Conservation (phyloP, 2,329 filamentous ascomycete genomes). For the Microdochium nivale region DNA sequence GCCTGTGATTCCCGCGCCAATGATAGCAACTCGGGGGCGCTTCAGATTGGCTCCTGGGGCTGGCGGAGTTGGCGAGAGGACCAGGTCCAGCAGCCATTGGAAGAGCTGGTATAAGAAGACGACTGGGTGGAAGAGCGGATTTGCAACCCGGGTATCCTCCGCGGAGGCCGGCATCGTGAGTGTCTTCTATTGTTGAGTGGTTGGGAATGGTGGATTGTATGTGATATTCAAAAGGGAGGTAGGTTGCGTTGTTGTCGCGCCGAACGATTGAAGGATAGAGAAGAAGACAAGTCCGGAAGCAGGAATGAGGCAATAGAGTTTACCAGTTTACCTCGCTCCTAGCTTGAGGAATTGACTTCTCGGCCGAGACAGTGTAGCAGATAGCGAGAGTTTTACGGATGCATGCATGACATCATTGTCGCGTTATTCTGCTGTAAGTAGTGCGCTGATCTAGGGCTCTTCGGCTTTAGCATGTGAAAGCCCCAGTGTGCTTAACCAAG, state of each 20-base stretch:
- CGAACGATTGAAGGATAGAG: background rate
- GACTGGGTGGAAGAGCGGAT: constrained; percentile 42
- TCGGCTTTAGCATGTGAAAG: background rate
- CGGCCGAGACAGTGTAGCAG: no score
- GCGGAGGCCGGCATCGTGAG: constrained; percentile 22
- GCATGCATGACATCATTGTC: background rate
- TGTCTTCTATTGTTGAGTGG: background rate
- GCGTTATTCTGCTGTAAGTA: background rate
- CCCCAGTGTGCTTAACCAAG: background rate
- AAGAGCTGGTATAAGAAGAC: constrained; percentile 55
- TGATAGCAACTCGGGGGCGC: constrained; percentile 58
- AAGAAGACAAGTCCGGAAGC: no score
- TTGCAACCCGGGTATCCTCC: constrained; percentile 17
- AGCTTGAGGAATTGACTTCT: no score
- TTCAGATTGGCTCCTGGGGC: constrained; percentile 45
- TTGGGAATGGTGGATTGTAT: background rate
- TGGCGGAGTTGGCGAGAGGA: constrained; percentile 65
- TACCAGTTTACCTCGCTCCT: no score
- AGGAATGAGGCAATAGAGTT: no score
- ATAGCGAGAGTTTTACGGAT: no score
- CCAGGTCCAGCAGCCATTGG: constrained; percentile 53
- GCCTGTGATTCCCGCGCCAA: constrained; percentile 64
- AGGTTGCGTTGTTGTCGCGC: background rate
- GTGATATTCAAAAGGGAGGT: background rate
- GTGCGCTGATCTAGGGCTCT: background rate